Conservation (phyloP, 1,139 yeast genomes). For the Blastobotrys persicus region DNA sequence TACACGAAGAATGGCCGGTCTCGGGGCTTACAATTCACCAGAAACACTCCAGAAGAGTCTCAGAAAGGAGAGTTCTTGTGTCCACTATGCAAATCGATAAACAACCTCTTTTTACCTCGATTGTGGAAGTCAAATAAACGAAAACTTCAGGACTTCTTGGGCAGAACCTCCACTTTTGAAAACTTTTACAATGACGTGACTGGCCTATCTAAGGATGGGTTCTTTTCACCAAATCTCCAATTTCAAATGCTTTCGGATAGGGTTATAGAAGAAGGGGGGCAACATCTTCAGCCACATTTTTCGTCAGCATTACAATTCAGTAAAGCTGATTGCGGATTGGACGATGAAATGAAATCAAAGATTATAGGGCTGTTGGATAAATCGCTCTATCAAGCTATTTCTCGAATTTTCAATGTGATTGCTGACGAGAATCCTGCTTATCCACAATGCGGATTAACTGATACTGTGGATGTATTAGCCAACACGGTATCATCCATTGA, state of each 20-base stretch:
- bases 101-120: constrained; percentile 79
- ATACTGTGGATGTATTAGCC: constrained; percentile 34
- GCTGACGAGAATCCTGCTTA: constrained; percentile 10
- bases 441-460: constrained; percentile 6
- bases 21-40: constrained; percentile 67
- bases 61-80: constrained; percentile 76
- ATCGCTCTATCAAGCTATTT: constrained; percentile 7
- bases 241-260: not conserved
- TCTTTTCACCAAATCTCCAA: constrained; percentile 1
- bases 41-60: constrained; percentile 75
- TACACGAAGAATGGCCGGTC: constrained; percentile 54
- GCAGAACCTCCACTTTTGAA: not conserved
- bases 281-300: constrained; percentile 11
- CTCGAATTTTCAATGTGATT: constrained; percentile 10
- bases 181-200: constrained; percentile 3
- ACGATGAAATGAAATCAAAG: not conserved
- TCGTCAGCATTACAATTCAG: not conserved
- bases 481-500: constrained; percentile 64
- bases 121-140: constrained; percentile 42
- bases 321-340: not conserved
- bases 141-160: constrained; percentile 14
- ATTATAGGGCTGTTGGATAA: constrained; percentile 2
- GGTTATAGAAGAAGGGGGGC: constrained; percentile 10
- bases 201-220: not conserved
- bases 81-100: constrained; percentile 86